Conservation (phyloP, 306 rosid genomes). For the Echinosophora koreensis region DNA sequence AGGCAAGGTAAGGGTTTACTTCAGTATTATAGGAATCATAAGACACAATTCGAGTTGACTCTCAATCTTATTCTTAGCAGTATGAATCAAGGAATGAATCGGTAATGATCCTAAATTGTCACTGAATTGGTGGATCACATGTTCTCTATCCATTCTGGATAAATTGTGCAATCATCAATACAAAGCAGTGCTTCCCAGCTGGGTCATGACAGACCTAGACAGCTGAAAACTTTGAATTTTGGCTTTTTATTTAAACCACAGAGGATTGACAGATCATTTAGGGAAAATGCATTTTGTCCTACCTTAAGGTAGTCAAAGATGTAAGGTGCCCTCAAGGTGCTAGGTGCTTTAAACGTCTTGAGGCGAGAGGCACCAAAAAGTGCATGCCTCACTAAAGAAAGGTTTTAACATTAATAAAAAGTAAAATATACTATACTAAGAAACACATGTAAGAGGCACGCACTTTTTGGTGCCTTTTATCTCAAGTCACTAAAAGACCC, state of each 20-base stretch:
- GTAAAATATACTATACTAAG: too few species aligned
- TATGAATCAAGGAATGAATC: neutral
- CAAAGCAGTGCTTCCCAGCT: neutral
- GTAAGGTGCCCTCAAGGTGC: neutral
- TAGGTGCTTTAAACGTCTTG: neutral
- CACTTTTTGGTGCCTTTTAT: too few species aligned
- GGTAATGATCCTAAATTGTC: neutral
- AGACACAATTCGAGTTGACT: neutral
- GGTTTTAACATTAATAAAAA: neutral
- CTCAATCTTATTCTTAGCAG: neutral
- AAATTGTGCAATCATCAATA: neutral
- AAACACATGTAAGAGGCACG: neutral
- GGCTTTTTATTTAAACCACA: neutral
- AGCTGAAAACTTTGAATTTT: constrained; percentile 11
- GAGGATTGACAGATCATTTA: neutral
- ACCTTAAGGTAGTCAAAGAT: neutral
- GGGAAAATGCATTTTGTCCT: neutral
- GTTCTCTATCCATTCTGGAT: neutral
- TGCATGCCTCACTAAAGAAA: neutral
- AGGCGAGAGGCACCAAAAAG: neutral
- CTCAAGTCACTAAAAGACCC: too few species aligned
- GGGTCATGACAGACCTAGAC: neutral
- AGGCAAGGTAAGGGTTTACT: neutral
- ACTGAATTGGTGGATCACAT: neutral
- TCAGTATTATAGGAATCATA: neutral